Base-by-base conservation (phyloP, 768 basidiomycete genomes). In the Phaffia tasmanica region DNA sequence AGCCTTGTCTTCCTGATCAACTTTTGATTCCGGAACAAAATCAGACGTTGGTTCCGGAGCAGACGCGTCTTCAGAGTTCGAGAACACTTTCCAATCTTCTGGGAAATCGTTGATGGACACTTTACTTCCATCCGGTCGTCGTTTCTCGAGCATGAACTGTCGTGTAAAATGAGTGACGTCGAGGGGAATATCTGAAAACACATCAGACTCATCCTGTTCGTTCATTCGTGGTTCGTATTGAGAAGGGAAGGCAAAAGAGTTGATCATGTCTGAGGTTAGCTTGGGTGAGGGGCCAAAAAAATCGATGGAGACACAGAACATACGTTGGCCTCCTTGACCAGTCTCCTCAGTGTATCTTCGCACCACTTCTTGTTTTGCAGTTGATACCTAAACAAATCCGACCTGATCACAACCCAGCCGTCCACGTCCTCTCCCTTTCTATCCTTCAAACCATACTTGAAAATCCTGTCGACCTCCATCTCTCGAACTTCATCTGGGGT, bases 331-430 rank as follows among this genome's bases (percentile, higher is more conserved):
- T 85, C 86, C n/a, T 76, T 77, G 69, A 97, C 75, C 53, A 99
- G 77, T 71, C 81, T 78, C 73, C 92, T 87, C 63, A 99, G 76
- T 19, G 84, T 81, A 74, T 98, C 93, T 70, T 86, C 87, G 50
- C 87, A 89, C 87, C 90, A 94, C 76, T 93, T 94, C 72, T 94
- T 79, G 76, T 99, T 99, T 87, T 88, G 86, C 30, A 83, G 80
- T 1, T 85, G 83, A 70, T 83, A 80, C 8, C 85, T 84, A 76
- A 90, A 94, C 76, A 87, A 83, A 72, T 97, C 93, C 73, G 88
- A 91, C 0, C 87, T 82, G 69, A 98, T 87, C 79, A 92, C 92
- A 76, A 99, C 80, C 77, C 83, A 93, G 4, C 93, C 93, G 65
- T 89, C 82, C 61, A 81, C 72, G 9, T 73, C 73, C 57, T 70